Percentiles rank a stretch among this genome's conserved stretches.
Evolutionary conservation across 2,329 filamentous ascomycete species (phyloP).

Genomic region (Alternaria infectoria): DNA sequence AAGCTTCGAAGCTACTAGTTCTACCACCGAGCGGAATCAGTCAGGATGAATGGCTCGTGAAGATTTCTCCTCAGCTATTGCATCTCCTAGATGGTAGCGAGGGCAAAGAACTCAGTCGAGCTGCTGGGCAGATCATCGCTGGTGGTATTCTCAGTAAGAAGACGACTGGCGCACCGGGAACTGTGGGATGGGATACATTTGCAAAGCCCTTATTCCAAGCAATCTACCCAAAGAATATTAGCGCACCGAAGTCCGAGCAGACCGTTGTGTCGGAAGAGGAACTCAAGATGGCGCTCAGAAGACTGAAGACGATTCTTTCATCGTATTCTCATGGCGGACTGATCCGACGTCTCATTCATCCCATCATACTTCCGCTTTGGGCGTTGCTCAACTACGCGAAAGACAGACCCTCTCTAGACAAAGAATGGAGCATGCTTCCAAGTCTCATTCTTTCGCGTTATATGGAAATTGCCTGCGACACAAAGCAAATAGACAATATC

Average conservation of each 20-base stretch:
- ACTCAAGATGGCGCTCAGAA: constrained; percentile 60
- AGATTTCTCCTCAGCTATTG: constrained; percentile 67
- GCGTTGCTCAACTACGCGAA: constrained; percentile 62
- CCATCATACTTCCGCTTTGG: constrained; percentile 69
- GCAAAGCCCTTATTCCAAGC: constrained; percentile 62
- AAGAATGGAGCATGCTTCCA: constrained; percentile 33
- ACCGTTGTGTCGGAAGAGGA: constrained; percentile 57
- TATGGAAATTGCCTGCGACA: constrained; percentile 62
- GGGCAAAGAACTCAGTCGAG: constrained; percentile 64
- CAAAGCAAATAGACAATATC: constrained; percentile 58
- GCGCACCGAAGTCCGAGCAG: constrained; percentile 43
- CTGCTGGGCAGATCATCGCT: constrained; percentile 67
- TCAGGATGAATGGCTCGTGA: constrained; percentile 65
- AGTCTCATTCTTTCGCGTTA: constrained; percentile 50
- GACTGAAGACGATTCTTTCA: constrained; percentile 63
- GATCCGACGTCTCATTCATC: constrained; percentile 65
- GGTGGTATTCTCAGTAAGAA: constrained; percentile 71
- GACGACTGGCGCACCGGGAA: constrained; percentile 68
- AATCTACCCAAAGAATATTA: constrained; percentile 54
- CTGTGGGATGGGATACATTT: constrained; percentile 66
- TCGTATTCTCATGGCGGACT: constrained; percentile 72
- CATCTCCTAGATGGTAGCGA: constrained; percentile 66
- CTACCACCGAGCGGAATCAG: constrained; percentile 63
- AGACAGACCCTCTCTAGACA: constrained; percentile 32
- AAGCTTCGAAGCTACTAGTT: constrained; percentile 67